Percentiles rank a stretch among this genome's conserved stretches.
Evolutionary conservation across 2,329 filamentous ascomycete genomes (phyloP).

Genomic region (Fusarium falciforme): DNA sequence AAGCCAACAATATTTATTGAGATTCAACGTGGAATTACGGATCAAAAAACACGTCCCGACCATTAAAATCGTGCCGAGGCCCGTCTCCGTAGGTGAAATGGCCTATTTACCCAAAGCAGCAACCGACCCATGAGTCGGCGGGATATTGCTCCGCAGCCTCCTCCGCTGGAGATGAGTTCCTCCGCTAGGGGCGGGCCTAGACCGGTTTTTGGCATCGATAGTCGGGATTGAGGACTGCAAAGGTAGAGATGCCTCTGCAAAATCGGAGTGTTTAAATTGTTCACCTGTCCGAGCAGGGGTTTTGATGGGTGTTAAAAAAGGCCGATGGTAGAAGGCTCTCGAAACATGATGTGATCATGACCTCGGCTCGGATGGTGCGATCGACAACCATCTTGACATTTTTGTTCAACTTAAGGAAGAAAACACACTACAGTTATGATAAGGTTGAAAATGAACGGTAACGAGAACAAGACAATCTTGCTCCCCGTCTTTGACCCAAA

Average conservation of each 20-base stretch:
- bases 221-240: not conserved
- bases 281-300: not conserved
- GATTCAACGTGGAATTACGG: not conserved
- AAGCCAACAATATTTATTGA: not conserved
- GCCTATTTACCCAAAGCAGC: slow-evolving; percentile 19
- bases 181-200: not conserved
- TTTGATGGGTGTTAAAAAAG: not conserved
- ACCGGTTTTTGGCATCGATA: not conserved
- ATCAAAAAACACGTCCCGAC: not conserved
- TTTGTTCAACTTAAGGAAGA: not conserved
- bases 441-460: not conserved
- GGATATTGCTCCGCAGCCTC: not conserved
- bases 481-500: not conserved
- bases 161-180: not conserved
- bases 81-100: not conserved
- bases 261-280: not conserved
- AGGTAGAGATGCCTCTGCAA: not conserved
- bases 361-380: not conserved
- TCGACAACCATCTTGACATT: not conserved
- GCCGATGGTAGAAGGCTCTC: not conserved
- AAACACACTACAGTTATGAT: not conserved
- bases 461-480: not conserved
- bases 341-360: not conserved
- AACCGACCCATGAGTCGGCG: not conserved
- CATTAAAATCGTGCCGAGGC: not conserved